Evolutionary conservation across 257 asterid species (phyloP).

Genomic region (Nicotiana knightiana): DNA sequence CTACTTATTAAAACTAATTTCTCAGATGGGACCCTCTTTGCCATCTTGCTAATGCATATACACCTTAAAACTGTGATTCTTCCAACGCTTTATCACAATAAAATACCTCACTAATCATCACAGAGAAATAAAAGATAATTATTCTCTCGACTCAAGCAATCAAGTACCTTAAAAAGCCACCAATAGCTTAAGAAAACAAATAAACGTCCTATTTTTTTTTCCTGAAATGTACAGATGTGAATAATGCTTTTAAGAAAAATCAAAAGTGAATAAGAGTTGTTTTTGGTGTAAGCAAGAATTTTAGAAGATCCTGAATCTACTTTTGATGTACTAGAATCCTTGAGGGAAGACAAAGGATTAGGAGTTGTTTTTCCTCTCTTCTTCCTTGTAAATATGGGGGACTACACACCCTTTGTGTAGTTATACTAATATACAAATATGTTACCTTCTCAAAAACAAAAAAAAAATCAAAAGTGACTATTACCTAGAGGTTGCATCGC

Average conservation of each 20-base stretch:
- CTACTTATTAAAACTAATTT: not conserved
- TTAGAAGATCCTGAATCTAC: too few relatives aligned
- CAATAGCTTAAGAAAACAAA: not conserved
- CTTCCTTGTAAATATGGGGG: too few relatives aligned
- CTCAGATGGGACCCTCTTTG: not conserved
- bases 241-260: not conserved
- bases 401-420: too few relatives aligned
- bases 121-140: not conserved
- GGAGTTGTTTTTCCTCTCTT: too few relatives aligned
- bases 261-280: not conserved
- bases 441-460: too few relatives aligned
- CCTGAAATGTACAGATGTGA: not conserved
- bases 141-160: not conserved
- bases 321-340: too few relatives aligned
- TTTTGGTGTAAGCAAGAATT: too few relatives aligned
- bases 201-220: not conserved
- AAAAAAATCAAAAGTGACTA: too few relatives aligned
- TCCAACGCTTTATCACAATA: not conserved
- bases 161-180: not conserved
- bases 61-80: not conserved
- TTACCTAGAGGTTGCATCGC: not conserved
- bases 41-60: not conserved
- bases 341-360: too few relatives aligned
- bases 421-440: too few relatives aligned
- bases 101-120: not conserved